Evolutionary conservation across 257 asterid genomes (phyloP), one percentile per base, ranked within the genome.

Genomic region (Gentiana dahurica): DNA sequence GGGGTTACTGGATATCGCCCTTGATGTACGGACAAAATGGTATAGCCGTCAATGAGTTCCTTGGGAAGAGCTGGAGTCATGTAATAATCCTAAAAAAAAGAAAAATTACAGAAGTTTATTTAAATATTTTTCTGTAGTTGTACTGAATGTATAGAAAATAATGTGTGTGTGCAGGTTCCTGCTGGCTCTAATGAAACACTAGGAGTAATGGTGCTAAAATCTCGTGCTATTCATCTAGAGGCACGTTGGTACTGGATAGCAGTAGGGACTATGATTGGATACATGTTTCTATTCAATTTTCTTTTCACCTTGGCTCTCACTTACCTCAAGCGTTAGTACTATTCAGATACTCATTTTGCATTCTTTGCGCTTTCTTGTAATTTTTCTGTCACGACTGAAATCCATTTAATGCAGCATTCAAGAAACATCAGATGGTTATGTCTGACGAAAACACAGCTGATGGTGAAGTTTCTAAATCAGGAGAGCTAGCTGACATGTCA

Each of bases 291-390:
- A 36, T 67, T 75, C 49, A 75, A 75, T 55, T 8, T 53, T 36
- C 63, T 67, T 13, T 66, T 58, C 66, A 54, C 64, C 34, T 46
- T 75, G 34, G 58, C 74, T 60, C 74, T 75, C 32, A 61, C 80
- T 61, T 66, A 64, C 75, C 85, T 89, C 39, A 89, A 89, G 64
- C 87, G 97, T 89, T 67, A 79, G 97, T 60, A 1, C 38, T 36
- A 8, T 37, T n/a, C 0, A 34, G 12, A 11, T 55, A 55, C 2
- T 37, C 38, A n/a, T 6, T 24, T 52, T 36, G 13, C 33, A 9
- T 53, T 2, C 44, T 53, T 35, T 43, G n/a, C 34, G 12, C 48
- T 55, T n/a, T 37, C 7, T 2, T 24, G 6, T 36, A 10, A 55
- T 36, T 37, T 55, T 36, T 5, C 3, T 7, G 4, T 37, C 48